phyloP scores from a whole-genome alignment of 257 asterid genomes.

The Solanum chiquidenum region DNA sequence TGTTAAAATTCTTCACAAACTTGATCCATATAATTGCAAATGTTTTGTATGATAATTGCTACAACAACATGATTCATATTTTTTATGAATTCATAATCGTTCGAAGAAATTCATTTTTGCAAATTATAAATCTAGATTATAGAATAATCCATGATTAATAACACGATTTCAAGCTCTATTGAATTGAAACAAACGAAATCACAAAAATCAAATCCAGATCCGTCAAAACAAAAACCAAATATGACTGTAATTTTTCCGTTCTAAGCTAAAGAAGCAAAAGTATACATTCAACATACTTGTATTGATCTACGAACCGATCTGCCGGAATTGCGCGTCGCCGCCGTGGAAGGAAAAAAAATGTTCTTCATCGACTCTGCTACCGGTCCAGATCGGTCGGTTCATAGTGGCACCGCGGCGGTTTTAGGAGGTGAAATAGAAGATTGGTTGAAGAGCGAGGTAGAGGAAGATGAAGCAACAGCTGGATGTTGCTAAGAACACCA shows the following conservation, averaged over 20 bases:
- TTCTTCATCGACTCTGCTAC: background rate
- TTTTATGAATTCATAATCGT: background rate
- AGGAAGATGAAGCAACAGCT: slow-evolving; percentile 41
- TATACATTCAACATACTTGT: background rate
- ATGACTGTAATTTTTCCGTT: background rate
- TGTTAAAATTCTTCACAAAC: no score
- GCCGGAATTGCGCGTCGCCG: background rate
- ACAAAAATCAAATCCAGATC: background rate
- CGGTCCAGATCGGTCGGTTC: background rate
- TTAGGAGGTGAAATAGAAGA: slow-evolving; percentile 40
- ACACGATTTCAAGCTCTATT: background rate
- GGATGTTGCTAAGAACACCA: slow-evolving; percentile 35
- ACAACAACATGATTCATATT: background rate
- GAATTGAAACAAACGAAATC: background rate
- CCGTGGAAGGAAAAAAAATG: background rate
- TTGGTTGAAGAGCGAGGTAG: slow-evolving; percentile 43
- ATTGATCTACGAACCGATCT: background rate
- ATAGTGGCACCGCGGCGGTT: background rate
- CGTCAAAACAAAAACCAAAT: background rate
- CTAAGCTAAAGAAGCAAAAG: background rate
- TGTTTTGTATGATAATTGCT: no score
- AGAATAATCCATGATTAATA: background rate
- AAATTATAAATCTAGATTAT: background rate
- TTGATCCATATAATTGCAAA: no score
- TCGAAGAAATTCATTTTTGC: background rate